Evolutionary conservation across 202 grass and related monocot species (phyloP), one percentile per base, ranked within the genome.

Genomic region (Musa balbisiana): DNA sequence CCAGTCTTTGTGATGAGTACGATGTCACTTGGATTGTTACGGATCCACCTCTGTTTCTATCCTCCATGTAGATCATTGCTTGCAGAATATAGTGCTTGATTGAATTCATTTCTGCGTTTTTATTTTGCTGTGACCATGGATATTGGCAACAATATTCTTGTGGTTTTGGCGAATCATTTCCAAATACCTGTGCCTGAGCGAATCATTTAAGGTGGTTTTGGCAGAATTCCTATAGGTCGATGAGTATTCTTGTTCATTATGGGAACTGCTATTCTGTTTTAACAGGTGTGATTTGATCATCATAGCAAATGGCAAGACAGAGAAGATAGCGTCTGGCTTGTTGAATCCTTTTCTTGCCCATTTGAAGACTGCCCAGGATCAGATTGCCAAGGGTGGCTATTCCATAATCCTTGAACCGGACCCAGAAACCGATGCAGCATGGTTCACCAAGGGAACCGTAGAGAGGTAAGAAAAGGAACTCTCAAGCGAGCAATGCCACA

Each of bases 381-480:
- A 79, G 27, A 79, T 79, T 49, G 52, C 25, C 8, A 79, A 79
- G 10, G 77, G 77, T 15, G 77, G 77, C 11, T 79, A 79, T 25
- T 79, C 76, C 52, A 55, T 79, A 43, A 69, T 53, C 4, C 76
- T 79, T 59, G 65, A 69, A 43, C 76, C 76, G 22, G 25, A 79
- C 22, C 66, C 65, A 3, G 17, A 68, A 43, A 69, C 2, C 49
- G 16, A 55, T 49, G 52, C 64, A 3, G 16, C 26, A 58, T 79
- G 76, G 76, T 79, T 79, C 25, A 79, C 76, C 65, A 79, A 79
- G 53, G 64, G 65, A 24, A 79, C 76, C 4, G 52, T 79, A 9
- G 76, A 79, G 19, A 79, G 76, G 76, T 79, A 55, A 20, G 52
- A 8, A 56, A 21, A 22, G 21, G 13, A 24, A 20, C 10, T 63